Evolutionary conservation across 169 alveolate genomes (phyloP).

Genomic region (Cryptosporidium meleagridis): DNA sequence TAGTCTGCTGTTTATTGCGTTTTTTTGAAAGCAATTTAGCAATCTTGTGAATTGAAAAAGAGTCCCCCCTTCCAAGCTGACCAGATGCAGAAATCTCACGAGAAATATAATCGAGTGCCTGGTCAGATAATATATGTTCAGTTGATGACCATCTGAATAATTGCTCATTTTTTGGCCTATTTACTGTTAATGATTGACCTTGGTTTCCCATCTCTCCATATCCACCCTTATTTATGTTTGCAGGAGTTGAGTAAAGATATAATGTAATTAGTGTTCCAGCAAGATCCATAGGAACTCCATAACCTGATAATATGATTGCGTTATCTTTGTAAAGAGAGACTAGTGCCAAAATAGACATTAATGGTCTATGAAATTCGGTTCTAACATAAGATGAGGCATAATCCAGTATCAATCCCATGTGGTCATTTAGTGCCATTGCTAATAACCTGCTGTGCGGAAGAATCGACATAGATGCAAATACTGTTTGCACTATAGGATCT

Average conservation of each 20-base stretch:
- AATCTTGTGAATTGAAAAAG: conserved; percentile 49
- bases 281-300: conserved; percentile 64
- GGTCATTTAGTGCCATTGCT: conserved; percentile 46
- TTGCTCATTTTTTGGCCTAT: conserved; percentile 27
- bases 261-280: conserved; percentile 54
- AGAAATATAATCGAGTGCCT: conserved; percentile 19
- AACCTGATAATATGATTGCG: conserved; percentile 64
- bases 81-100: conserved; percentile 49
- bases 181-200: conserved; percentile 15
- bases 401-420: conserved; percentile 34
- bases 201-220: conserved; percentile 40
- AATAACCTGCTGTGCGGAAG: conserved; percentile 36
- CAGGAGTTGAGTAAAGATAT: conserved; percentile 57
- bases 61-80: conserved; percentile 44
- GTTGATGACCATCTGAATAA: conserved; percentile 37
- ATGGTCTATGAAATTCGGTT: conserved; percentile 69
- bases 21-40: conserved; percentile 44
- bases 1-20: background rate
- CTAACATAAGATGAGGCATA: conserved; percentile 48
- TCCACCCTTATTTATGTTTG: conserved; percentile 16
- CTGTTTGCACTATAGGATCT: conserved; percentile 72
- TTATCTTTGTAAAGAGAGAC: conserved; percentile 37
- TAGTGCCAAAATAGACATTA: conserved; percentile 46
- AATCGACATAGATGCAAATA: conserved; percentile 53
- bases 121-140: conserved; percentile 50